Base-by-base conservation (phyloP, 2,329 filamentous ascomycete species). In the Verruconis gallopava region DNA sequence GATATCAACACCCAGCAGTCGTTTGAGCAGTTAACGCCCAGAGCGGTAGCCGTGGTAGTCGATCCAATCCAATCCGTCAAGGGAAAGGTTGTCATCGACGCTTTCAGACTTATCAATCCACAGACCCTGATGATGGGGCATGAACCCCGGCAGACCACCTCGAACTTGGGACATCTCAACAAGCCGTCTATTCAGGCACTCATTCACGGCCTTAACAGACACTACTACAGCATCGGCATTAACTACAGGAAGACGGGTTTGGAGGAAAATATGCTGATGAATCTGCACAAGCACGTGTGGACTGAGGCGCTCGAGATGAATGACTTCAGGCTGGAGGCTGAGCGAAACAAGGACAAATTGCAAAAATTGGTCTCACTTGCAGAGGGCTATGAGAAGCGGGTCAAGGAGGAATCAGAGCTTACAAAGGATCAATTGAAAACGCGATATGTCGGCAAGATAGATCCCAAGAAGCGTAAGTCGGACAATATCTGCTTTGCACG, bases 241-340 rank as follows among this genome's bases (percentile, higher is more conserved):
- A 88, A 95, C 66, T 98, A 98, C 66, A 75, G 89, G 58, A 98
- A 98, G 71, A 94, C 89, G 0, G 89, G 85, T 1, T 71, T 98
- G 39, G 91, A 98, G 62, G 93, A 98, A 71, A 96, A 94, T 65
- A 98, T 98, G 91, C 66, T 98, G 55, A 98, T 98, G 93, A 98
- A 98, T 61, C 69, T 98, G 50, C 91, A 98, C 74, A 98, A 98
- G 72, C 91, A 96, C 53, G 88, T 95, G 35, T 98, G 91, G 91
- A 98, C 93, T 1, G 91, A 98, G 63, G 91, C 89, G 4, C 65
- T 98, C 50, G 78, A 94, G 60, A 96, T 98, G 86, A 84, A 89
- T 47, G 88, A 96, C 63, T 98, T 98, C 72, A 75, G 79, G 50
- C 68, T 76, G 44, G 89, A 96, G 59, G 85, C 79, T 43, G 71